Base-by-base conservation (phyloP, 495 filamentous ascomycete species). In the Penicillium argentinense region DNA sequence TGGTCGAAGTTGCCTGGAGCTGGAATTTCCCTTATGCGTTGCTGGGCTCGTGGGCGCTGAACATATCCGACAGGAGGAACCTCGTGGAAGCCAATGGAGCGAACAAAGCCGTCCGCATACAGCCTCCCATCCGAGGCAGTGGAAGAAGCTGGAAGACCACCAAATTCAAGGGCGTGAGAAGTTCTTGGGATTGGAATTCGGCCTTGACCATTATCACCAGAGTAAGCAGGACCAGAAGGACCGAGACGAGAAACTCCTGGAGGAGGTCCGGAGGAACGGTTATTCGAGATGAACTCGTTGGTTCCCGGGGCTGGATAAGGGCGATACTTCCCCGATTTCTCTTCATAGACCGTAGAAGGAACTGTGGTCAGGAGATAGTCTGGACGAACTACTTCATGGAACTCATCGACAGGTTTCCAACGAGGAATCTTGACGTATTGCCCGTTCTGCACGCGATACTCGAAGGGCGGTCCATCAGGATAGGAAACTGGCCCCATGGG, bases 21-120 rank as follows among this genome's bases (percentile, higher is more conserved):
- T n/a, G n/a, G n/a, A n/a, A n/a, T n/a, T n/a, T n/a, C n/a, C n/a
- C n/a, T n/a, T n/a, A n/a, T n/a, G 32, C 14, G 45, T 39, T 45
- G 50, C 23, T 55, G 66, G 39, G 41, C 39, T 33, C 39, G 53
- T 29, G 47, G 18, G 47, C 47, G 56, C 18, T 49, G 57, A 7
- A 41, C 14, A 6, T 64, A 59, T 21, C 61, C 60, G 41, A 49
- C 34, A 27, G 62, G 56, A 39, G 39, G 42, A 25, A 56, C 47
- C 27, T 67, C 64, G 32, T 50, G 58, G 17, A 55, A 41, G 47
- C 65, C 66, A 59, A 73, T 49, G 23, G 56, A 55, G 44, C 66
- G 69, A 42, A 71, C 60, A 45, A 73, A 71, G 44, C 53, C 66
- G 45, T 69, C 63, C 7, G 69, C 68, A 51, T 73, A 70, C 13